These are phyloP conservation scores for Populus hybrid DNA, from an alignment of 441 rosid genomes.

Conservation along the genomic window DNA sequence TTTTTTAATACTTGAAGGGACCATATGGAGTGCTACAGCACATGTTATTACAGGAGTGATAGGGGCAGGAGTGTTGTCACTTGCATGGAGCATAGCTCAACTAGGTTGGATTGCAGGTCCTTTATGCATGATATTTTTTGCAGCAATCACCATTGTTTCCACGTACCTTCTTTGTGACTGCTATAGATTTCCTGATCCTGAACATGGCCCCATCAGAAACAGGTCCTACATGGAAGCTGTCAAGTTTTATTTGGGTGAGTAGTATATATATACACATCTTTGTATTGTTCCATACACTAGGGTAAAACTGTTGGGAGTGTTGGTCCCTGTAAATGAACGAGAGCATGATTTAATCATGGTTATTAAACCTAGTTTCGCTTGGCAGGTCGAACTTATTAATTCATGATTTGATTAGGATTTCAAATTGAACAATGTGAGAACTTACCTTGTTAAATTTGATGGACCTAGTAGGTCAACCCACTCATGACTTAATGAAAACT, in stretches of 20 bases:
- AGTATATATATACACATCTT: neutral
- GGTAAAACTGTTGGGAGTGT: neutral
- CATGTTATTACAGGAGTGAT: neutral
- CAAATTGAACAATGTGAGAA: no score
- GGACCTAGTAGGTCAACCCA: no score
- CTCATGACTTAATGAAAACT: no score
- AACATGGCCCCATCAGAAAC: neutral
- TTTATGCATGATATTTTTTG: conserved; percentile 21
- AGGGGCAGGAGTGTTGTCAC: neutral
- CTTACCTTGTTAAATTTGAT: no score
- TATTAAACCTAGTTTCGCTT: no score
- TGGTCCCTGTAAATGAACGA: neutral
- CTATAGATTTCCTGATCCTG: neutral
- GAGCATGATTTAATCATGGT: neutral
- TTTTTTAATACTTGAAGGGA: neutral
- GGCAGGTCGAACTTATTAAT: no score
- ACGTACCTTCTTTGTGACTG: conserved; percentile 16
- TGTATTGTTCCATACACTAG: neutral
- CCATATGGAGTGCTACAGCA: neutral
- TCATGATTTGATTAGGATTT: no score
- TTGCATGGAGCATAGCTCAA: neutral
- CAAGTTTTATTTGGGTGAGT: neutral
- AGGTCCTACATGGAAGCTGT: neutral
- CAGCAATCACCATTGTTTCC: conserved; percentile 16
- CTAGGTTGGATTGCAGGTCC: neutral